Conservation (phyloP, 2,329 filamentous ascomycete species). For the Pseudopyricularia cyperi region DNA sequence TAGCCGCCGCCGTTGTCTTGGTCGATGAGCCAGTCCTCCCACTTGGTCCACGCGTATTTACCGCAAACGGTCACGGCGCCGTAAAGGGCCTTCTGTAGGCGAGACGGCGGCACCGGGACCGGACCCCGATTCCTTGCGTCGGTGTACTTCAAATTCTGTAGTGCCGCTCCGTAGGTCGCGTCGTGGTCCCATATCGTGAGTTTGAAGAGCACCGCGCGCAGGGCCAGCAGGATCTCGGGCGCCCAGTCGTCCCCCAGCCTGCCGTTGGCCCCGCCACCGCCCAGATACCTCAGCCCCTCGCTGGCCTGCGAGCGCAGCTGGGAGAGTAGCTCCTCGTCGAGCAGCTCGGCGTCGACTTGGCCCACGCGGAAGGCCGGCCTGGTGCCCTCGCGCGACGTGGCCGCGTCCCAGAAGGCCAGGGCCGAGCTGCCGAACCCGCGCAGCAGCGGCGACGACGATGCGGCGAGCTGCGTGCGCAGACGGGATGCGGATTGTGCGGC, state of each 20-base stretch:
- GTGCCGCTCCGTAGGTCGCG: slow-evolving; percentile 81
- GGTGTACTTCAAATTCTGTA: slow-evolving; percentile 84
- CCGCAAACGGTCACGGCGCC: slow-evolving; percentile 78
- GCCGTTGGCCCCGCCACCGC: slow-evolving; percentile 27
- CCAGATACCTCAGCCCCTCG: slow-evolving; percentile 79
- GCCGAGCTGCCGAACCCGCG: slow-evolving; percentile 43
- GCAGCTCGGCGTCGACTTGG: slow-evolving; percentile 87
- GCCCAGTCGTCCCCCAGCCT: slow-evolving; percentile 77
- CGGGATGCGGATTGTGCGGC: slow-evolving; percentile 24
- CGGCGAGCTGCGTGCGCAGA: slow-evolving; percentile 30
- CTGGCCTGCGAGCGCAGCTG: slow-evolving; percentile 76
- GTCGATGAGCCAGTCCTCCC: slow-evolving; percentile 74
- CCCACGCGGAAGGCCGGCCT: slow-evolving; percentile 82
- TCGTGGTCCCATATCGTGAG: slow-evolving; percentile 94
- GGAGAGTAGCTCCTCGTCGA: slow-evolving; percentile 86
- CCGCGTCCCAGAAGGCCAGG: slow-evolving; percentile 51
- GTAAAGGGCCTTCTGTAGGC: slow-evolving; percentile 72
- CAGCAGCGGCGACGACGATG: slow-evolving; percentile 40
- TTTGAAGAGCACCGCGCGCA: slow-evolving; percentile 80
- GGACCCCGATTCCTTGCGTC: slow-evolving; percentile 59
- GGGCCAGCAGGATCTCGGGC: slow-evolving; percentile 65
- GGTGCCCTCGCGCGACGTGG: slow-evolving; percentile 65
- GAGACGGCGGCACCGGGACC: slow-evolving; percentile 57
- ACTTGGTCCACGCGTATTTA: slow-evolving; percentile 80
- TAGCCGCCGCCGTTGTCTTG: slow-evolving; percentile 52